Base-by-base conservation (phyloP, 2,329 filamentous ascomycete genomes). In the Talaromyces sp. region DNA sequence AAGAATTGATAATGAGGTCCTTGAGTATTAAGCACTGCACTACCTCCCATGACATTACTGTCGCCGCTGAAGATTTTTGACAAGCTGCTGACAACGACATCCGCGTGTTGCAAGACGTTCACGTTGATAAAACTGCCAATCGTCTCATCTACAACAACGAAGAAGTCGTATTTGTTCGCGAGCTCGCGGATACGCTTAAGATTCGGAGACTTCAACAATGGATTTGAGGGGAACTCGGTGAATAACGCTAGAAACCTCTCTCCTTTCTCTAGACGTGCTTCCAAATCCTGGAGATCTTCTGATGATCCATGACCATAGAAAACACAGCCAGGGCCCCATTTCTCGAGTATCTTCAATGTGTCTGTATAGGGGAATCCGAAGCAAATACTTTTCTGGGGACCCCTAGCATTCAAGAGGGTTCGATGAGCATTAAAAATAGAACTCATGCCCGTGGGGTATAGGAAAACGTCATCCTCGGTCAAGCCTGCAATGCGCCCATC, bases 281-380 rank as follows among this genome's bases (percentile, higher is more conserved):
- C 92, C 0, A 99, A 83, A 66, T 96, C 89, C 73, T 97, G 91
- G 0, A 99, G 80, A 65, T 98, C 93, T 57, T 85, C 84, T 2
- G 87, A 80, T 2, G 90, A 91, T 0, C 90, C 92, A 71, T 90
- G 86, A 3, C 94, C 94, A 76, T 96, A 97, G 75, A 98, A 98
- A 2, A 90, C 76, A 66, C 90, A 93, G 0, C 94, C 94, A 0
- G 93, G 90, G 0, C 94, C 95, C 76, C 96, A 98, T 76, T 98
- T 99, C 75, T 98, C 84, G 5, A 98, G 82, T 59, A 97, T 92
- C 76, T 99, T 99, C 63, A 98, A 84, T 0, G 95, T 97, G 77
- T 99, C 95, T 61, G 97, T 92, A 71, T 99, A 99, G 0, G 95
- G 93, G 71, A 99, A 99, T n/a, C 95, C 95, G 73, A 92, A 97